phyloP scores from a whole-genome alignment of 495 filamentous ascomycete genomes.

The Trichoderma gamsii region DNA sequence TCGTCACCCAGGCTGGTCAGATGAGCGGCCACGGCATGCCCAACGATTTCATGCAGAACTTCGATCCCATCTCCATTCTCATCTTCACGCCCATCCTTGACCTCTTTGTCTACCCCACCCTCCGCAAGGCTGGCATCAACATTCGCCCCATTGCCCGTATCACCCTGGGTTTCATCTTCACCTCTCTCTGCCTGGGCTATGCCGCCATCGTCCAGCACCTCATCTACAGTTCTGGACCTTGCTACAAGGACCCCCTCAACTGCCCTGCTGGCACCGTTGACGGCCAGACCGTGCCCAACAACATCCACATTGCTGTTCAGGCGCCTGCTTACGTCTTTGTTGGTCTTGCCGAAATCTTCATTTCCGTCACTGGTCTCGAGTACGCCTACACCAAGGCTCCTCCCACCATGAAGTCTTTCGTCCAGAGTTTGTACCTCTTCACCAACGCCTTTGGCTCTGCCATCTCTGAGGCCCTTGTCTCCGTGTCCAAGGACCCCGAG shows the following conservation, averaged over 20 bases:
- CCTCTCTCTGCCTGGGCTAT: constrained; percentile 56
- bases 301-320: constrained; percentile 48
- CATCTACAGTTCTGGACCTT: constrained; percentile 59
- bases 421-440: constrained; percentile 27
- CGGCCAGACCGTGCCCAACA: constrained; percentile 19
- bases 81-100: constrained; percentile 77
- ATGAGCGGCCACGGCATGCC: constrained; percentile 67
- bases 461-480: constrained; percentile 29
- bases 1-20: constrained; percentile 67
- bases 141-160: constrained; percentile 73
- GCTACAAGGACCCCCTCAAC: constrained; percentile 46
- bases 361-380: constrained; percentile 57
- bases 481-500: constrained; percentile 29
- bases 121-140: constrained; percentile 56
- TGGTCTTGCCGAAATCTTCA: constrained; percentile 69
- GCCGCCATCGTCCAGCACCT: constrained; percentile 62
- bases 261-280: constrained; percentile 16
- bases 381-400: constrained; percentile 37
- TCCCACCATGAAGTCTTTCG: constrained; percentile 28
- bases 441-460: constrained; percentile 23
- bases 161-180: constrained; percentile 58
- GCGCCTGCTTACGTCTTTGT: constrained; percentile 59
- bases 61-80: constrained; percentile 69
- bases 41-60: constrained; percentile 73
- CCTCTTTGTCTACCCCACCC: constrained; percentile 57